Percentiles rank a stretch among this genome's conserved stretches.
Conservation (phyloP, 1,284 basidiomycete genomes). For the Leccinum huronense region DNA sequence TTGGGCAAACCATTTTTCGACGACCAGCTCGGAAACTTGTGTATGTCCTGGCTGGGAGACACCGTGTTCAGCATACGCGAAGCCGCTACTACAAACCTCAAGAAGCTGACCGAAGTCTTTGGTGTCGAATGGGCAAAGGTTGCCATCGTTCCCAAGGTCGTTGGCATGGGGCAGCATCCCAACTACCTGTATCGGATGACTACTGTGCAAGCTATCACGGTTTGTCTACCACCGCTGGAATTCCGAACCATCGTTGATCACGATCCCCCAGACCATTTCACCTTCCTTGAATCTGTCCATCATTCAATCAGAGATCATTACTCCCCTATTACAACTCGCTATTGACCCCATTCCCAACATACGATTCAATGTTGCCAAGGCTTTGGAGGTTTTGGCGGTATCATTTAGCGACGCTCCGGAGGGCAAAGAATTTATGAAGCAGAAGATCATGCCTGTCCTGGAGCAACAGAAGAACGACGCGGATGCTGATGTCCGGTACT, state of each 20-base stretch:
- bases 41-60: conserved; percentile 99
- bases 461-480: conserved; percentile 87
- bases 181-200: conserved; percentile 99
- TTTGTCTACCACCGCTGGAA: conserved; percentile 41
- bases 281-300: conserved; percentile 89
- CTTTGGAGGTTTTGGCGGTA: conserved; percentile 81
- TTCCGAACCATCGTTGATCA: conserved; percentile 12
- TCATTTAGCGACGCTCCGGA: conserved; percentile 68
- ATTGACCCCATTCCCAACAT: conserved; percentile 98
- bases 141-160: conserved; percentile 96
- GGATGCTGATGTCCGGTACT: conserved; percentile 96
- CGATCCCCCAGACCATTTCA: conserved; percentile 75
- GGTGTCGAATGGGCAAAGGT: conserved; percentile 97
- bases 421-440: conserved; percentile 72
- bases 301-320: conserved; percentile 83
- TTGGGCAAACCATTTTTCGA: conserved; percentile 98
- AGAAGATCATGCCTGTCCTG: conserved; percentile 79
- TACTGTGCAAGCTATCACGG: conserved; percentile 97
- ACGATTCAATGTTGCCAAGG: conserved; percentile 98
- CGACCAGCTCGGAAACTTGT: conserved; percentile 93
- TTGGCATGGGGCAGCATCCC: conserved; percentile 96
- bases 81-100: conserved; percentile 94
- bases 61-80: conserved; percentile 99
- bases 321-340: conserved; percentile 82
- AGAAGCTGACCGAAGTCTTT: conserved; percentile 98